A percentile compares a stretch with the other conserved stretches of the same genome.
phyloP scores from a whole-genome alignment of 495 filamentous ascomycete genomes.

The Penicillium antarcticum region DNA sequence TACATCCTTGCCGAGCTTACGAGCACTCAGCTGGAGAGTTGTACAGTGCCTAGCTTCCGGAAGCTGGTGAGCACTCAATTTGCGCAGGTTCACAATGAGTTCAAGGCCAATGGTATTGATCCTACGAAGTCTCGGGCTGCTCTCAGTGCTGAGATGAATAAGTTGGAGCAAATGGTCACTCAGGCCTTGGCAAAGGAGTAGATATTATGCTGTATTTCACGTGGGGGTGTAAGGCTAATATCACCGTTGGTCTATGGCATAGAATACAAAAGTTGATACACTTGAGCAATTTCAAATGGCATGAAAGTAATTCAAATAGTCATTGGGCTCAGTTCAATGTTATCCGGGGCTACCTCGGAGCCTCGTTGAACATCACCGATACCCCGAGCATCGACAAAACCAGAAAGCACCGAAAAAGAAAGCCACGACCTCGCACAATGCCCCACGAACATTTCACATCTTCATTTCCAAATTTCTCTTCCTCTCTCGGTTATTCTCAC shows the following conservation, averaged over 20 bases:
- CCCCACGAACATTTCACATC: no score
- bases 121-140: conserved; percentile 20
- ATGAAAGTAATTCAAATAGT: no score
- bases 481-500: neutral
- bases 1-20: conserved; percentile 41
- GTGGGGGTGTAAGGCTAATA: no score
- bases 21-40: conserved; percentile 29
- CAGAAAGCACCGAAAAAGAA: no score
- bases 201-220: neutral
- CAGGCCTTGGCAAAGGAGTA: conserved; percentile 24
- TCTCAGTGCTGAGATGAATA: conserved; percentile 34
- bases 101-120: conserved; percentile 29
- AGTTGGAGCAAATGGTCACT: conserved; percentile 30
- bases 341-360: no score
- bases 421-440: no score
- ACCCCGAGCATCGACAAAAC: no score
- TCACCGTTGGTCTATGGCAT: no score
- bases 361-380: no score
- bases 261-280: no score
- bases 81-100: conserved; percentile 31
- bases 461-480: neutral
- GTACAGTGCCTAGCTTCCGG: conserved; percentile 36
- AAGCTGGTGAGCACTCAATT: conserved; percentile 28
- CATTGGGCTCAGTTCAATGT: no score
- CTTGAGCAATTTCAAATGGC: no score